phyloP scores from a whole-genome alignment of 257 asterid genomes.

The Vinca minor region DNA sequence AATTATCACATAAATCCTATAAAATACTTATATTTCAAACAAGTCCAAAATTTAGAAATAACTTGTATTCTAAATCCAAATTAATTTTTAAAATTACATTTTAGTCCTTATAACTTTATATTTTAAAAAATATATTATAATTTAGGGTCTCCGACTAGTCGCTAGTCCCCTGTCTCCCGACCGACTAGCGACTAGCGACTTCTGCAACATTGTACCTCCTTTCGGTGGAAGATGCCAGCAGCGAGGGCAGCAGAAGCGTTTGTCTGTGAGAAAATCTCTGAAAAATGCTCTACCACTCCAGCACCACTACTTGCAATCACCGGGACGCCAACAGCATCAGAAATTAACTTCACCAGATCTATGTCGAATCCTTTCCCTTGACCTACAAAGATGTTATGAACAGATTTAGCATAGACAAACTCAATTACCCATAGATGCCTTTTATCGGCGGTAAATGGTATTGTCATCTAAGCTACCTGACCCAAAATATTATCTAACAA shows the following conservation, averaged over 20 bases:
- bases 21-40: too few species aligned
- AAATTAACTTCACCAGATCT: conserved; percentile 68
- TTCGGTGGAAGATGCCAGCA: conserved; percentile 94
- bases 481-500: background rate
- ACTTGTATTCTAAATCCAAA: too few species aligned
- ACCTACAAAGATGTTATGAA: conserved; percentile 40
- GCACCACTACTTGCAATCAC: conserved; percentile 99
- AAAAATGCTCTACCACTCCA: conserved; percentile 73
- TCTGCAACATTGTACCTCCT: conserved; percentile 46
- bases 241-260: conserved; percentile 99
- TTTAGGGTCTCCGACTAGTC: too few species aligned
- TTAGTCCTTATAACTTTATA: too few species aligned
- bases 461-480: background rate
- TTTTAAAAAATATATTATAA: too few species aligned
- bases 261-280: conserved; percentile 76
- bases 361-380: conserved; percentile 92
- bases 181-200: too few species aligned
- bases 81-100: too few species aligned
- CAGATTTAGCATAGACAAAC: background rate
- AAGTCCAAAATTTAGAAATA: too few species aligned
- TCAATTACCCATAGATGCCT: background rate
- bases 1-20: too few species aligned
- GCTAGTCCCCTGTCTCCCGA: too few species aligned
- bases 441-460: background rate
- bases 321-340: conserved; percentile 87